Base-by-base conservation (phyloP, 2,329 filamentous ascomycete genomes). In the Allantophomopsis lycopodina region DNA sequence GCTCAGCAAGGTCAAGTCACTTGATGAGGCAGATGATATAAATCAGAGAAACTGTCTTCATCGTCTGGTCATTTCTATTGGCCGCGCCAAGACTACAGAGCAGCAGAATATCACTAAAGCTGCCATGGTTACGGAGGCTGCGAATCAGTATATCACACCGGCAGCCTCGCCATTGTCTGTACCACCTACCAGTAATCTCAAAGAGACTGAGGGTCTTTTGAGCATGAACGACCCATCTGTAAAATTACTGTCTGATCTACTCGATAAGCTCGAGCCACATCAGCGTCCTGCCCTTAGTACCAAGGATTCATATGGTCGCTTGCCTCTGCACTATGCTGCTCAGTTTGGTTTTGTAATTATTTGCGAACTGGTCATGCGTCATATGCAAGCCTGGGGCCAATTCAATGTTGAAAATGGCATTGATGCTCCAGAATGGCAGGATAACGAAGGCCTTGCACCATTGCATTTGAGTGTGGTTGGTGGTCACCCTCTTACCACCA, bases 341-440 rank as follows among this genome's bases (percentile, higher is more conserved):
- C 87, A 96, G 56, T 94, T 93, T 55, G 91, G 91, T 2, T 87
- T 95, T 50, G 83, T 91, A 3, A 75, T 86, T n/a, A 79, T 95
- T 8, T 94, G 86, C 54, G 73, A 94, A 54, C 70, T 88, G 17
- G 73, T 96, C 48, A 88, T 95, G 63, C 77, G 80, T 46, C 80
- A 82, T 51, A 88, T 98, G 78, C 83, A 89, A 55, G 71, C 78
- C 17, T 96, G 89, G 89, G 74, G 73, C 13, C 79, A 93, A 50
- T 94, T 94, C 53, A 73, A 94, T 52, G 78, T 88, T 20, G 75
- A 78, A 30, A 70, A 86, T 45, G 88, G 88, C 8, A 93, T 98
- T 37, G 89, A 96, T 56, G 83, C 84, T 0, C 69, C 76, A 1
- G 70, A 79, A 44, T 96, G 89, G 89, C 89, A 95, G 60, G 91